Evolutionary conservation across 139 green algal genomes (phyloP), one percentile per base, ranked within the genome.

Genomic region (Coccomyxa sp.): DNA sequence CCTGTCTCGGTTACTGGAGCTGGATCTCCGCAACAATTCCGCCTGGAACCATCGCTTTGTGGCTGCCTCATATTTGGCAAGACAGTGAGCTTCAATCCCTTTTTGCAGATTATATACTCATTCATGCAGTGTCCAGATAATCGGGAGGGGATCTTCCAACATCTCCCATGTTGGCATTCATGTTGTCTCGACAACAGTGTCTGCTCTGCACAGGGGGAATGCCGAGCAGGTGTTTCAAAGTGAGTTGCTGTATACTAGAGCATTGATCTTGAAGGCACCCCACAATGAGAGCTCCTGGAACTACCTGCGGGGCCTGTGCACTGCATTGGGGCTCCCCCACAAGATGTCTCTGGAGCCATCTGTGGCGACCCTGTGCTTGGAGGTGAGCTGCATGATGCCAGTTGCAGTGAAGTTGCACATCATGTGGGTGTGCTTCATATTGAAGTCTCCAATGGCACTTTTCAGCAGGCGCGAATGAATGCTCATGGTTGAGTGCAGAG

Each of bases 1-100:
- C 74, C 86, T 84, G 0, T 82, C 89, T 30, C 58, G 76, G 18
- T 75, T 92, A 79, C 80, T 98, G 21, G 28, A 80, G 0, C 75
- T 90, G 1, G 95, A 98, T 77, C 71, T 95, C 63, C 89, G 90
- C 81, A 98, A 98, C 88, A 98, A 98, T 88, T 94, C 86, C 25
- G 94, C 94, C 17, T 98, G 95, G 95, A 95, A 89, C 82, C 93
- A 98, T 85, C 88, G 94, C 58, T 83, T 87, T n/a, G 95, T 93
- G 75, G 67, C 95, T 38, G 51, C 96, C 59, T 79, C 66, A n/a
- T 30, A 71, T 23, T 77, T 76, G 23, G 58, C 76, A 9, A 12
- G 67, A 23, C n/a, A 28, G 30, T 79, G 58, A 11, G 38, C 13
- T 28, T 13, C 31, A 13, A n/a, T 38, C 18, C 77, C 9, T 23